These are phyloP conservation scores for Aspergillus nidulans DNA, from an alignment of 495 filamentous ascomycete species.

Conservation along the genomic window DNA sequence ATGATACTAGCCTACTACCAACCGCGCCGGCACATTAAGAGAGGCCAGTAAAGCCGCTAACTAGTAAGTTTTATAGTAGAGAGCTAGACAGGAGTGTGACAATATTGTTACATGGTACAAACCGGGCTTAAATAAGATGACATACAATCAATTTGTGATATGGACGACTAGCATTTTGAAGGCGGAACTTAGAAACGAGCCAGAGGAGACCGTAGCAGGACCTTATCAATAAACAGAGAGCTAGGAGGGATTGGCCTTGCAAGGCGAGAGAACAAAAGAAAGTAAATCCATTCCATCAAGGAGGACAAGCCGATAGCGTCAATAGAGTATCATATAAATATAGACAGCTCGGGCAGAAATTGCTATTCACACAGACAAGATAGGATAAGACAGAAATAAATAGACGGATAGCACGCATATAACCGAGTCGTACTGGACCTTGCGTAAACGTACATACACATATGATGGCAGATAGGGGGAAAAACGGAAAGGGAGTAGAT, in stretches of 20 bases:
- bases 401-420: not conserved
- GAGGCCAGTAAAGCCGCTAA: too few species aligned
- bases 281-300: slow-evolving; percentile 5
- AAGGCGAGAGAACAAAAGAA: not conserved
- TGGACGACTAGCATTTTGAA: too few species aligned
- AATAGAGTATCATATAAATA: not conserved
- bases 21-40: too few species aligned
- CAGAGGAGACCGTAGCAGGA: too few species aligned
- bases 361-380: slow-evolving; percentile 1
- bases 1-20: too few species aligned
- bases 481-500: not conserved
- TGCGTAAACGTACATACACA: slow-evolving; percentile 2
- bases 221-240: too few species aligned
- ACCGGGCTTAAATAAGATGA: too few species aligned
- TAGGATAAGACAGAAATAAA: not conserved
- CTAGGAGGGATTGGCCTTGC: not conserved
- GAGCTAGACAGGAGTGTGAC: too few species aligned
- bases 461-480: not conserved
- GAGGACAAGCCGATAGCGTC: not conserved
- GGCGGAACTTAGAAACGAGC: too few species aligned
- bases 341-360: not conserved
- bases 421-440: not conserved
- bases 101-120: too few species aligned
- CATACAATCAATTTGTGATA: too few species aligned
- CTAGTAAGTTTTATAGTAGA: too few species aligned